Percentiles rank a stretch among this genome's conserved stretches.
phyloP scores from a whole-genome alignment of 495 filamentous ascomycete genomes.

The Aspergillus ellipticus region DNA sequence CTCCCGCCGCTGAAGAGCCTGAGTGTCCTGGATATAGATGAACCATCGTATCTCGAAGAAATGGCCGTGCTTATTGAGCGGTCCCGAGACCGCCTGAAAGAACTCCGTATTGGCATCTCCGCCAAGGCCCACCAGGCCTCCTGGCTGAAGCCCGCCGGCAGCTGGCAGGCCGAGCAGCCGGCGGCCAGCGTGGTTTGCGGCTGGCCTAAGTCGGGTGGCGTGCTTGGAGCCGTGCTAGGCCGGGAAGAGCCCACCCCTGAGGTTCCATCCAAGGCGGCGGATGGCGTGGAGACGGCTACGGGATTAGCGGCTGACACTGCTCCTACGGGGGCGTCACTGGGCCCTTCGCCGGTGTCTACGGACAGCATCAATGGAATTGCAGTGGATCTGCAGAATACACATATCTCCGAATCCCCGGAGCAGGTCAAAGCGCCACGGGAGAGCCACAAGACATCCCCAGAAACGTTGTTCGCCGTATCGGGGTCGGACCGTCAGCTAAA shows the following conservation, averaged over 20 bases:
- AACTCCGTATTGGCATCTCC: conserved; percentile 78
- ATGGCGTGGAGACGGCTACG: no score
- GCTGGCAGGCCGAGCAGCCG: conserved; percentile 17
- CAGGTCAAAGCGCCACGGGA: conserved; percentile 11
- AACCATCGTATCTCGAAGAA: conserved; percentile 83
- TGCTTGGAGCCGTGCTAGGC: conserved; percentile 32
- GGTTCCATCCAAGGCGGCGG: background rate
- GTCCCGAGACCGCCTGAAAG: conserved; percentile 62
- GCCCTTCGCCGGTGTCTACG: background rate
- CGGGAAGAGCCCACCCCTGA: conserved; percentile 1
- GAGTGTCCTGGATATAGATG: conserved; percentile 85
- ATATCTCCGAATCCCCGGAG: background rate
- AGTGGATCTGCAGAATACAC: background rate
- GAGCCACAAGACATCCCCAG: background rate
- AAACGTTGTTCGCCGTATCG: background rate
- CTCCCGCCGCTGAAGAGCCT: conserved; percentile 77
- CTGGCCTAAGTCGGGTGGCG: conserved; percentile 58
- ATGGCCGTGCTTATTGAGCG: conserved; percentile 77
- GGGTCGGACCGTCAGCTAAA: conserved; percentile 42
- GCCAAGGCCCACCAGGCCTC: conserved; percentile 49
- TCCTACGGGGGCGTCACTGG: background rate
- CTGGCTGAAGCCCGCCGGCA: conserved; percentile 55
- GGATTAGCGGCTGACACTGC: background rate
- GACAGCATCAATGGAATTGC: background rate
- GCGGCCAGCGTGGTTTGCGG: conserved; percentile 18